A percentile compares a stretch with the other conserved stretches of the same genome.
phyloP scores from a whole-genome alignment of 2,329 filamentous ascomycete genomes.

The Pyrenochaeta sp. region DNA sequence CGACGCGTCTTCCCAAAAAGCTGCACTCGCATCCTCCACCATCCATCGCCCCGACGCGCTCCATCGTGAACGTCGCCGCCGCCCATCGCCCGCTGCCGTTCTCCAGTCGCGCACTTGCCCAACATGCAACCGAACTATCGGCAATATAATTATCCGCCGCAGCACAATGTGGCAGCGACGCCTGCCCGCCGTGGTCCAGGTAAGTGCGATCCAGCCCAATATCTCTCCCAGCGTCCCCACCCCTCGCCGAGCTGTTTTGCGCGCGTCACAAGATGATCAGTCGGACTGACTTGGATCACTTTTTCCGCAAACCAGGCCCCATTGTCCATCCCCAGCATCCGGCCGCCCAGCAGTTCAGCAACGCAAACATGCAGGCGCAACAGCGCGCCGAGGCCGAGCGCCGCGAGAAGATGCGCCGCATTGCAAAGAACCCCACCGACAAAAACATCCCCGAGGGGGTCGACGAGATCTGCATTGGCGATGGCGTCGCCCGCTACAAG shows the following conservation, averaged over 20 bases:
- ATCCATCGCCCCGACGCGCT: slow-evolving; percentile 27
- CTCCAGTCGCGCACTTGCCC: slow-evolving; percentile 27
- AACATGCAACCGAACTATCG: slow-evolving; percentile 56
- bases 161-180: slow-evolving; percentile 38
- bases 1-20: slow-evolving; percentile 39
- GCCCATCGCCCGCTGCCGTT: slow-evolving; percentile 42
- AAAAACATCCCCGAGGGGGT: slow-evolving; percentile 92
- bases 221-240: slow-evolving; percentile 15
- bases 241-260: slow-evolving; percentile 7
- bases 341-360: slow-evolving; percentile 55
- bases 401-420: slow-evolving; percentile 75
- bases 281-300: slow-evolving; percentile 56
- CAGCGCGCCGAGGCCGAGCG: slow-evolving; percentile 58
- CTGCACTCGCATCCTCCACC: slow-evolving; percentile 28
- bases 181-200: slow-evolving; percentile 53
- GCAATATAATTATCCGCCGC: slow-evolving; percentile 53
- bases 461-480: slow-evolving; percentile 78
- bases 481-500: slow-evolving; percentile 82
- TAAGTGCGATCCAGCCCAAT: slow-evolving; percentile 39
- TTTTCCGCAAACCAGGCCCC: slow-evolving; percentile 56
- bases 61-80: slow-evolving; percentile 31
- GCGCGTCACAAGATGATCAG: slow-evolving; percentile 51
- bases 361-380: slow-evolving; percentile 52
- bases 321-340: slow-evolving; percentile 57
- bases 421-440: slow-evolving; percentile 90